Base-by-base conservation (phyloP, 2,329 filamentous ascomycete species). In the Bisporella sp. region DNA sequence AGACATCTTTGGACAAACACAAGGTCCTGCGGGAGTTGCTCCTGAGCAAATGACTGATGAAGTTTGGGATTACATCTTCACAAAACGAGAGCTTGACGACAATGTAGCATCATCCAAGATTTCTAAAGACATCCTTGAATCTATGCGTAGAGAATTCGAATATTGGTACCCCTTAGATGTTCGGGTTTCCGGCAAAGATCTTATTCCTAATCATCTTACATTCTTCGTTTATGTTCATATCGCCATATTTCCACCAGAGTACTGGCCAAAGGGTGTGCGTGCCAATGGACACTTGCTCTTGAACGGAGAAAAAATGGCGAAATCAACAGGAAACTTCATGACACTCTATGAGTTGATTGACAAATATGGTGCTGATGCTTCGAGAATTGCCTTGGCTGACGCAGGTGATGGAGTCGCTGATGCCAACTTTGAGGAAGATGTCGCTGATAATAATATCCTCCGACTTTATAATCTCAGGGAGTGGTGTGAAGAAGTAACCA, bases 291-390 rank as follows among this genome's bases (percentile, higher is more conserved):
- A 97, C 71, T 73, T 97, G 63, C 82, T 95, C 69, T 77, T 99
- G 57, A 99, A 99, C 67, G 92, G 92, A 46, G 89, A 96, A 67
- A 99, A 99, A 79, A 99, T 99, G 93, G 87, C 84, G 68, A 99
- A 99, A 75, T 92, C 86, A 48, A 96, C 91, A 0, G 93, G 93
- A 55, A 99, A 97, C 73, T 99, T 99, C 75, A 77, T 99, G 68
- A 97, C 93, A 8, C 76, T 97, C 47, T 79, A 84, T 48, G 88
- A 96, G 55, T 79, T 91, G 31, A 85, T 92, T 11, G 79, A 84
- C 61, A 99, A 99, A 69, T 99, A 93, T 62, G 93, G 93, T 63
- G 92, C 93, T 6, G 93, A 97, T 67, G 93, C 93, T 9, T 86
- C 87, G 41, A 82, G 92, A 66, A 87, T 97, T 62, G 90, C 91